These are phyloP conservation scores for Phytophthora sp. DNA, from an alignment of 352 stramenopile species.

Conservation along the genomic window DNA sequence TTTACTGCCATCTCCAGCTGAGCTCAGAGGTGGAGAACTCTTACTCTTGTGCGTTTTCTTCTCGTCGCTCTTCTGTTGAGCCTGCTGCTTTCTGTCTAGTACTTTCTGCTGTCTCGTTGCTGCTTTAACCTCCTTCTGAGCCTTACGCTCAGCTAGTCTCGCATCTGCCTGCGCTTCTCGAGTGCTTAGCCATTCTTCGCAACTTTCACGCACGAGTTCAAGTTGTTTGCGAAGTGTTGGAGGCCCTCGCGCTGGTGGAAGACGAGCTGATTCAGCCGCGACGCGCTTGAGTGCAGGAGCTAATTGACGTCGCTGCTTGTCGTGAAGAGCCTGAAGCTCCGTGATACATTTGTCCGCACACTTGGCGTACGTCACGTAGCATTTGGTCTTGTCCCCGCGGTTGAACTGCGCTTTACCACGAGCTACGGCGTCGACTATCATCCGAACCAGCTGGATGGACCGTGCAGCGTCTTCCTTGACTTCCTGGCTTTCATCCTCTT, in stretches of 20 bases:
- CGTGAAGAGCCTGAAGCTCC: conserved; percentile 42
- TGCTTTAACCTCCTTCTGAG: conserved; percentile 29
- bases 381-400: conserved; percentile 75
- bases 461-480: conserved; percentile 53
- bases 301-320: conserved; percentile 44
- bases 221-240: conserved; percentile 70
- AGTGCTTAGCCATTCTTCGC: conserved; percentile 40
- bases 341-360: conserved; percentile 52
- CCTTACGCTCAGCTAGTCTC: conserved; percentile 25
- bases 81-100: conserved; percentile 27
- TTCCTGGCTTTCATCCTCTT: conserved; percentile 34
- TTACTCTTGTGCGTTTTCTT: conserved; percentile 28
- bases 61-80: conserved; percentile 19
- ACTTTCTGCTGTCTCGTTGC: conserved; percentile 19
- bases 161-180: conserved; percentile 39
- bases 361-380: conserved; percentile 68
- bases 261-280: conserved; percentile 46
- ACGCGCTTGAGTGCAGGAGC: conserved; percentile 42
- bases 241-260: conserved; percentile 64
- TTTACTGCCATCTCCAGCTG: conserved; percentile 26
- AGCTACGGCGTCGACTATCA: conserved; percentile 59
- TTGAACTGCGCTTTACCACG: conserved; percentile 79
- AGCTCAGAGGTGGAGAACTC: conserved; percentile 18
- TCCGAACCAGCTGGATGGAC: conserved; percentile 43
- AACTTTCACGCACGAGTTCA: conserved; percentile 53